Evolutionary conservation across 2,329 filamentous ascomycete species (phyloP).

Genomic region (Tolypocladium sp.): DNA sequence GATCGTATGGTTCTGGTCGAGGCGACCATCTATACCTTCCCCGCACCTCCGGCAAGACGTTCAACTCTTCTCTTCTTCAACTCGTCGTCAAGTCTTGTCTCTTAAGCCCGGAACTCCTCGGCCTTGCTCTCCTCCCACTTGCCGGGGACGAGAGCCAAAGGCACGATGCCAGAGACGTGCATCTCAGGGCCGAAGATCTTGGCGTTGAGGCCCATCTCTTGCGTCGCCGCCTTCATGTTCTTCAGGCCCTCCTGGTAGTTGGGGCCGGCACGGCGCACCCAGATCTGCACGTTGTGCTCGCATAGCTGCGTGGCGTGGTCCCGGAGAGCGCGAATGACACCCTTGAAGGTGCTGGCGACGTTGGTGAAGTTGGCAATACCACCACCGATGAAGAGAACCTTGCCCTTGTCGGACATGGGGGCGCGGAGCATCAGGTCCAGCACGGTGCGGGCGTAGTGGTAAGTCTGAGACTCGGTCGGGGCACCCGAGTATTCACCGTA

Average conservation of each 20-base stretch:
- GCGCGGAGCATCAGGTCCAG: slow-evolving; percentile 95
- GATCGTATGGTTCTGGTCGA: slow-evolving; percentile 13
- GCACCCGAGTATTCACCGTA: slow-evolving; percentile 99
- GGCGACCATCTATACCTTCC: slow-evolving; percentile 9
- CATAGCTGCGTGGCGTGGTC: slow-evolving; percentile 77
- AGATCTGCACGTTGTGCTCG: slow-evolving; percentile 98
- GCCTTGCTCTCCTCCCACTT: slow-evolving; percentile 53
- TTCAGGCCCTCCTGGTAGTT: slow-evolving; percentile 99
- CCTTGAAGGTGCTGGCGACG: slow-evolving; percentile 98
- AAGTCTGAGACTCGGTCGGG: slow-evolving; percentile 96
- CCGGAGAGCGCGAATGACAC: slow-evolving; percentile 91
- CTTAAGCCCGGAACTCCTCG: slow-evolving; percentile 52
- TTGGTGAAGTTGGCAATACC: slow-evolving; percentile 99
- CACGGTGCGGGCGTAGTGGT: slow-evolving; percentile 96
- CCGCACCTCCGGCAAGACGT: not conserved
- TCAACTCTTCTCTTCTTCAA: not conserved
- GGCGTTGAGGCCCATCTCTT: slow-evolving; percentile 75
- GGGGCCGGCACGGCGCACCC: slow-evolving; percentile 78
- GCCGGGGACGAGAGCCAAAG: slow-evolving; percentile 68
- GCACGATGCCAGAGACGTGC: slow-evolving; percentile 96
- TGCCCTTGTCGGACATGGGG: slow-evolving; percentile 76
- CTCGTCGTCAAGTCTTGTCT: not conserved
- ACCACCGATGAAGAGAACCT: slow-evolving; percentile 98
- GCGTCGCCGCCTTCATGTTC: slow-evolving; percentile 96
- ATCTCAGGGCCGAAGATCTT: slow-evolving; percentile 68